Percentiles rank a stretch among this genome's conserved stretches.
These are phyloP conservation scores for Choanephora cucurbitarum DNA, from an alignment of 371 early-diverging fungal species.

Conservation along the genomic window DNA sequence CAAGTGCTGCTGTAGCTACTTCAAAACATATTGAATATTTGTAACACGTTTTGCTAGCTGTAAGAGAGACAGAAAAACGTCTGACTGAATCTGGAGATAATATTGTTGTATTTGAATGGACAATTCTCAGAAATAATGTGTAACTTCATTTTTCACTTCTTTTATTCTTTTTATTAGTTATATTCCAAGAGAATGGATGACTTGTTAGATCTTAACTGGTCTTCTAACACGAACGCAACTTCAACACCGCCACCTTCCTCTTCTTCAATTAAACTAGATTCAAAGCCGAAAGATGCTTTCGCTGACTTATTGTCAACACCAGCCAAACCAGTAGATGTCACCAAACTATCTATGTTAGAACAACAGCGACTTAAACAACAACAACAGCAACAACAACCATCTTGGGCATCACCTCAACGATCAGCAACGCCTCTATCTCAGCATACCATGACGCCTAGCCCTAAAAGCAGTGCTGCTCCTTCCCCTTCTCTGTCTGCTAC, in stretches of 20 bases:
- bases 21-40: too few relatives aligned
- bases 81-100: too few relatives aligned
- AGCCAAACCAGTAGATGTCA: constrained; percentile 16
- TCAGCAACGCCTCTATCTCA: constrained; percentile 5
- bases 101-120: too few relatives aligned
- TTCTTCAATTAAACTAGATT: constrained; percentile 8
- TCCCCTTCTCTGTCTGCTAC: constrained; percentile 6
- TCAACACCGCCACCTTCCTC: neutral
- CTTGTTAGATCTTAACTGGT: constrained; percentile 44
- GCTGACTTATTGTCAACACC: constrained; percentile 33
- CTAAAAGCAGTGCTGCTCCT: neutral
- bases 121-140: neutral
- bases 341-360: constrained; percentile 26
- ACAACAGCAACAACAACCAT: neutral
- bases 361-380: constrained; percentile 23
- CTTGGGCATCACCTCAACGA: constrained; percentile 1
- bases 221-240: neutral
- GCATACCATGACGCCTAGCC: neutral
- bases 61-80: too few relatives aligned
- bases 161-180: constrained; percentile 1
- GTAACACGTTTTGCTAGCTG: too few relatives aligned
- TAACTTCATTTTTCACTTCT: constrained; percentile 1
- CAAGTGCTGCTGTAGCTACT: too few relatives aligned
- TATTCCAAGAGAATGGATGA: constrained; percentile 35
- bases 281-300: constrained; percentile 38